These are phyloP conservation scores for Suillus brevipes DNA, from an alignment of 768 basidiomycete species.

Conservation along the genomic window DNA sequence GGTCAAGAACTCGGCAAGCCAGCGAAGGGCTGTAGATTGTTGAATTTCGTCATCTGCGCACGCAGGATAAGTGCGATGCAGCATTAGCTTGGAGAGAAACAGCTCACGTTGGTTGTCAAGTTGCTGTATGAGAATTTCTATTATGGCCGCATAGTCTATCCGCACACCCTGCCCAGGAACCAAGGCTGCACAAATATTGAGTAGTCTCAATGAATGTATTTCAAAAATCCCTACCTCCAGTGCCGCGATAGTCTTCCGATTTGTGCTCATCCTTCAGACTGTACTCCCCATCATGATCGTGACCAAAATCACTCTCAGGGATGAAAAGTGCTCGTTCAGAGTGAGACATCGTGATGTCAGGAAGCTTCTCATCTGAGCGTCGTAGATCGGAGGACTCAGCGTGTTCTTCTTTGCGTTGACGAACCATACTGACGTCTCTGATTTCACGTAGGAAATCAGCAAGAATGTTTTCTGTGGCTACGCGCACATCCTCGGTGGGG, in stretches of 20 bases:
- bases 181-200: slow-evolving; percentile 57
- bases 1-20: slow-evolving; percentile 87
- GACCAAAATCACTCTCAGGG: slow-evolving; percentile 43
- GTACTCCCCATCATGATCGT: slow-evolving; percentile 41
- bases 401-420: slow-evolving; percentile 61
- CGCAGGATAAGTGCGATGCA: slow-evolving; percentile 1
- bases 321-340: slow-evolving; percentile 61
- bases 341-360: slow-evolving; percentile 58
- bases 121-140: slow-evolving; percentile 90
- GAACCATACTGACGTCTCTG: slow-evolving; percentile 77
- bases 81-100: slow-evolving; percentile 9
- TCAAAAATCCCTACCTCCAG: slow-evolving; percentile 53
- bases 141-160: slow-evolving; percentile 88
- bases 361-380: slow-evolving; percentile 51
- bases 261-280: slow-evolving; percentile 44
- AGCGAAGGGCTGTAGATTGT: slow-evolving; percentile 89
- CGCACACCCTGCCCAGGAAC: slow-evolving; percentile 91
- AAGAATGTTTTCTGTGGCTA: slow-evolving; percentile 86
- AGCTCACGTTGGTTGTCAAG: slow-evolving; percentile 78
- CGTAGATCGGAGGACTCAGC: slow-evolving; percentile 41
- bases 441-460: slow-evolving; percentile 92
- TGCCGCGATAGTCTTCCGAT: slow-evolving; percentile 58
- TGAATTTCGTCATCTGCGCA: slow-evolving; percentile 83
- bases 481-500: slow-evolving; percentile 89
- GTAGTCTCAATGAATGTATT: slow-evolving; percentile 3